A percentile compares a stretch with the other conserved stretches of the same genome.
These are phyloP conservation scores for Phytophthora litchii DNA, from an alignment of 352 stramenopile species.

Conservation along the genomic window DNA sequence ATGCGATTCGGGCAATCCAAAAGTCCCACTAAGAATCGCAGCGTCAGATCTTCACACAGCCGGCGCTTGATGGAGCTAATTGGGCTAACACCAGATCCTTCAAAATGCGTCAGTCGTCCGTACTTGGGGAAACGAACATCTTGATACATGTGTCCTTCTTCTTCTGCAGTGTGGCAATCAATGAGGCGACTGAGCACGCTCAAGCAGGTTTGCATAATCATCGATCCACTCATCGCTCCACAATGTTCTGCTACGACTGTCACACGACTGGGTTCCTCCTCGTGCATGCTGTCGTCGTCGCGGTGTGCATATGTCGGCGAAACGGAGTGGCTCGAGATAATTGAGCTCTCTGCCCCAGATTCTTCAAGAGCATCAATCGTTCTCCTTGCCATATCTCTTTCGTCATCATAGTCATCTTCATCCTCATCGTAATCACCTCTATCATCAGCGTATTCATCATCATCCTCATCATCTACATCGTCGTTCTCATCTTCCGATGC, in stretches of 20 bases:
- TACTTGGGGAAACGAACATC: slow-evolving; percentile 84
- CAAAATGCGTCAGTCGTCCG: slow-evolving; percentile 79
- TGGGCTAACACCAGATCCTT: slow-evolving; percentile 78
- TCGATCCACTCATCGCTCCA: slow-evolving; percentile 80
- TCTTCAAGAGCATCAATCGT: slow-evolving; percentile 79
- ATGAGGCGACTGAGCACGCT: slow-evolving; percentile 83
- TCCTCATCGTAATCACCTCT: slow-evolving; percentile 47
- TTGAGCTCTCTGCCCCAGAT: slow-evolving; percentile 52
- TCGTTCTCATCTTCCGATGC: slow-evolving; percentile 64
- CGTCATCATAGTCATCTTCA: slow-evolving; percentile 43
- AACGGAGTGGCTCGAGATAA: slow-evolving; percentile 38
- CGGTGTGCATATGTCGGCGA: slow-evolving; percentile 41
- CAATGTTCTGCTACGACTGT: slow-evolving; percentile 81
- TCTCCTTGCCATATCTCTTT: slow-evolving; percentile 49
- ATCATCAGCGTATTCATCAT: slow-evolving; percentile 50
- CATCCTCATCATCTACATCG: slow-evolving; percentile 35
- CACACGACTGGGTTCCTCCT: slow-evolving; percentile 58
- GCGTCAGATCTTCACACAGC: slow-evolving; percentile 74
- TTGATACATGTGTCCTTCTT: slow-evolving; percentile 82
- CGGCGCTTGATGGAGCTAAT: slow-evolving; percentile 79
- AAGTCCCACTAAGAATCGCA: slow-evolving; percentile 83
- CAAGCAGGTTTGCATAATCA: slow-evolving; percentile 90
- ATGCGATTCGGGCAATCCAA: slow-evolving; percentile 84
- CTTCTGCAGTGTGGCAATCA: slow-evolving; percentile 82
- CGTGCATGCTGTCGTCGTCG: slow-evolving; percentile 38